Evolutionary conservation across 495 filamentous ascomycete genomes (phyloP).

Genomic region (Tuber melanosporum): DNA sequence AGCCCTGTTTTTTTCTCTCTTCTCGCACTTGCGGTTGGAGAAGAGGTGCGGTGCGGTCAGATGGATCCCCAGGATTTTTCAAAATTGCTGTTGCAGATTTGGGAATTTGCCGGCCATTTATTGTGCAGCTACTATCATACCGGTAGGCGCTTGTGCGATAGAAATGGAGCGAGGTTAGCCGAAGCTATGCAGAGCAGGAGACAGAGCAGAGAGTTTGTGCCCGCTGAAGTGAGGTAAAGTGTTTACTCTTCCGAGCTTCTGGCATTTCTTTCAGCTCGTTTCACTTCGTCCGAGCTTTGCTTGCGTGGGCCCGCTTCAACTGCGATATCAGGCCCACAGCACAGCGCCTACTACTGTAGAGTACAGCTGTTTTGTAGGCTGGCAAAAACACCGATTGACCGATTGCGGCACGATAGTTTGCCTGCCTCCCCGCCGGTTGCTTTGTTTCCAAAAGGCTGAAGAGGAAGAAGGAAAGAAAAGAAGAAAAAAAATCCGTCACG

Average conservation of each 20-base stretch:
- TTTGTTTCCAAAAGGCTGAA: background rate
- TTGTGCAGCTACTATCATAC: background rate
- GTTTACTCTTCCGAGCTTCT: too few relatives aligned
- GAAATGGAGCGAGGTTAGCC: too few relatives aligned
- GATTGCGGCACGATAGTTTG: background rate
- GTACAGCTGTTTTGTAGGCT: too few relatives aligned
- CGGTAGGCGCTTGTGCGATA: too few relatives aligned
- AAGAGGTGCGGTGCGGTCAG: background rate
- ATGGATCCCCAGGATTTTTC: background rate
- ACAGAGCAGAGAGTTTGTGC: too few relatives aligned
- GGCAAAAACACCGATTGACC: background rate
- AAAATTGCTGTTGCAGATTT: background rate
- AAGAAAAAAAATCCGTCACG: slow-evolving; percentile 1
- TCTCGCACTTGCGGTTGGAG: background rate
- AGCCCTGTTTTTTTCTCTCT: background rate
- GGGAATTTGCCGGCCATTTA: background rate
- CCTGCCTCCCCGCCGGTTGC: too few relatives aligned
- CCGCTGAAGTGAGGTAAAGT: too few relatives aligned
- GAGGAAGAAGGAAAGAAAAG: background rate
- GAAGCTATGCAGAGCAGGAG: too few relatives aligned
- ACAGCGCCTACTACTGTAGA: too few relatives aligned
- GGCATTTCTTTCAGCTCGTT: background rate
- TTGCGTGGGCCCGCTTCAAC: too few relatives aligned
- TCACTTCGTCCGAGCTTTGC: background rate
- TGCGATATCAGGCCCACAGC: too few relatives aligned